Percentiles rank a stretch among this genome's conserved stretches.
Conservation (phyloP, 2,329 filamentous ascomycete genomes). For the Fusarium robinianum region DNA sequence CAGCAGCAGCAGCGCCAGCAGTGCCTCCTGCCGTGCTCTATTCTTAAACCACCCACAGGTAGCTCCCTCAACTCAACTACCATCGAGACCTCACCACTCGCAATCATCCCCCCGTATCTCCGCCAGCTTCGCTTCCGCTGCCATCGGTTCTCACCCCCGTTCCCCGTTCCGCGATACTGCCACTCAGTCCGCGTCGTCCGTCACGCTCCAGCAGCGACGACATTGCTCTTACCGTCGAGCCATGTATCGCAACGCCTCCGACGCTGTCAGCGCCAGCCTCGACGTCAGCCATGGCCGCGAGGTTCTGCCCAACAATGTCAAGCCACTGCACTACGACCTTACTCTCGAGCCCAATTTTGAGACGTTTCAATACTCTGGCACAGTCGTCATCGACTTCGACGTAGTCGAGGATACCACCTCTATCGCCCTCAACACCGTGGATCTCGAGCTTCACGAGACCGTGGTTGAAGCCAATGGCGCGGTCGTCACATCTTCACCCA, state of each 20-base stretch:
- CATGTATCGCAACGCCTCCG: slow-evolving; percentile 37
- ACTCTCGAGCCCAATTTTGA: slow-evolving; percentile 90
- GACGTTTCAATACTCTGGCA: slow-evolving; percentile 84
- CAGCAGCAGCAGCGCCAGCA: too few relatives aligned
- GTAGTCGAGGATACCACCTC: slow-evolving; percentile 82
- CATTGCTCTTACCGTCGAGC: slow-evolving; percentile 38
- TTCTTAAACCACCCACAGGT: too few relatives aligned
- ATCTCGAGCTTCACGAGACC: slow-evolving; percentile 79
- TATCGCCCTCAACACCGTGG: slow-evolving; percentile 84
- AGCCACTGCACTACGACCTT: slow-evolving; percentile 89
- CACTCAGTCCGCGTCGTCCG: slow-evolving; percentile 10
- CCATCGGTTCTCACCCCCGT: background rate
- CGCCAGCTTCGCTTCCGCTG: slow-evolving; percentile 8
- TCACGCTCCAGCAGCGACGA: slow-evolving; percentile 30
- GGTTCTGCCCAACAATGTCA: slow-evolving; percentile 88
- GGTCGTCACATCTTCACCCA: slow-evolving; percentile 43
- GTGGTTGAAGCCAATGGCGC: slow-evolving; percentile 51
- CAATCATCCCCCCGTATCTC: slow-evolving; percentile 8
- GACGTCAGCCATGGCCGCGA: slow-evolving; percentile 59
- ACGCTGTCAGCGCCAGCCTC: slow-evolving; percentile 31
- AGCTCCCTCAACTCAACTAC: too few relatives aligned
- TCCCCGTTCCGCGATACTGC: slow-evolving; percentile 5
- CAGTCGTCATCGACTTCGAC: slow-evolving; percentile 83
- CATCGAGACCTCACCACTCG: slow-evolving; percentile 3
- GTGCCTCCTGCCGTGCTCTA: too few relatives aligned